A percentile compares a stretch with the other conserved stretches of the same genome.
Evolutionary conservation across 2,329 filamentous ascomycete genomes (phyloP).

Genomic region (Ceratocystis diversiconidia): DNA sequence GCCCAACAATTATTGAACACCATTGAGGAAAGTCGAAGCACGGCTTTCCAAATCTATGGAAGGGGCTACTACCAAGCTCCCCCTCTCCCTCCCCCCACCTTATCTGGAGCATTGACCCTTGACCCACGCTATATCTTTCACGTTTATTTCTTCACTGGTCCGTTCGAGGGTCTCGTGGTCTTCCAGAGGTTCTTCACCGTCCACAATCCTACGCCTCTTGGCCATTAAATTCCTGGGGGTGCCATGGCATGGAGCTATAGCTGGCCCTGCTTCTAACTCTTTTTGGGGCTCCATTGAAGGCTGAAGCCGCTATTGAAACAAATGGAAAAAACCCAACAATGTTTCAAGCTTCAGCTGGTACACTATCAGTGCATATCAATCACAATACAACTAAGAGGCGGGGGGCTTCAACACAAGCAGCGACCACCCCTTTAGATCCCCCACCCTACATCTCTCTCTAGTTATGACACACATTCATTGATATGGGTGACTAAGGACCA

Average conservation of each 20-base stretch:
- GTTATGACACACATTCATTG: background rate
- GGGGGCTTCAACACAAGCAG: background rate
- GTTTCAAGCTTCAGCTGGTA: background rate
- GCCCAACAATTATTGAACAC: background rate
- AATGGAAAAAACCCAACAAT: background rate
- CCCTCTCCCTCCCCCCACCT: background rate
- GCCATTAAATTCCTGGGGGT: background rate
- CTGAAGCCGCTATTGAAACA: background rate
- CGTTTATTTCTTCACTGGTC: background rate
- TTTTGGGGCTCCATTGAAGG: background rate
- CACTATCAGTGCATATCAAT: background rate
- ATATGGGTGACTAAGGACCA: background rate
- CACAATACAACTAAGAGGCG: background rate
- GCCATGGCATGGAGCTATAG: background rate
- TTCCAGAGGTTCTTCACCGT: background rate
- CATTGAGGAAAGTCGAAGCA: background rate
- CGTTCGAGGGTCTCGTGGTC: background rate
- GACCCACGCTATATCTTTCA: background rate
- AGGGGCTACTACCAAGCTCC: background rate
- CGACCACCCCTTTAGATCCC: background rate
- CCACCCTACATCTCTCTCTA: background rate
- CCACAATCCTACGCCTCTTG: background rate
- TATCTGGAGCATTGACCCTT: background rate
- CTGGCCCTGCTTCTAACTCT: background rate
- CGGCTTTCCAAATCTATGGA: background rate